Evolutionary conservation across 2,329 filamentous ascomycete species (phyloP).

Genomic region (Diaporthe sp.): DNA sequence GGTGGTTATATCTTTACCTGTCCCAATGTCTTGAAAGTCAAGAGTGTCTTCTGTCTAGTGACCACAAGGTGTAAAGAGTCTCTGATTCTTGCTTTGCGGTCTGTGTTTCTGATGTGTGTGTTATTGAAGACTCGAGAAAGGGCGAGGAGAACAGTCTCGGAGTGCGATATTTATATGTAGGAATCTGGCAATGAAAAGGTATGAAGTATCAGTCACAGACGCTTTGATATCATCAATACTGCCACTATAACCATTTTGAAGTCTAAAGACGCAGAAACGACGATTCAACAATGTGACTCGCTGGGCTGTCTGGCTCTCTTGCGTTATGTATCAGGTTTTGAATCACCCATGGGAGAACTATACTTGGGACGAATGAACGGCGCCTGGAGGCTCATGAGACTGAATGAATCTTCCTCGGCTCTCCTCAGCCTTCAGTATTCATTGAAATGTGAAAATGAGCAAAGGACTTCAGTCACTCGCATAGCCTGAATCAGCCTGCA

Average conservation of each 20-base stretch:
- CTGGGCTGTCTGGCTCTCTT: not conserved
- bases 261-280: not conserved
- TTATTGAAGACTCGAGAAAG: not conserved
- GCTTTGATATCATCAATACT: not conserved
- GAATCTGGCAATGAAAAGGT: not conserved
- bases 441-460: not conserved
- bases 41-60: not conserved
- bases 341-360: not conserved
- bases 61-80: not conserved
- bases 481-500: not conserved
- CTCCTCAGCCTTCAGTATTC: too few species aligned
- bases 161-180: not conserved
- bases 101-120: not conserved
- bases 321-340: not conserved
- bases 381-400: not conserved
- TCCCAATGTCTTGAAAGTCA: not conserved
- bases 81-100: not conserved
- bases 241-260: not conserved
- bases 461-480: not conserved
- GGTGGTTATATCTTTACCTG: not conserved
- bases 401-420: not conserved
- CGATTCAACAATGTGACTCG: not conserved
- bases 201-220: not conserved
- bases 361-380: not conserved
- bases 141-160: not conserved